Percentiles rank a stretch among this genome's conserved stretches.
These are phyloP conservation scores for Liquidambar formosana DNA, from an alignment of 164 flowering plant genomes.

Conservation along the genomic window DNA sequence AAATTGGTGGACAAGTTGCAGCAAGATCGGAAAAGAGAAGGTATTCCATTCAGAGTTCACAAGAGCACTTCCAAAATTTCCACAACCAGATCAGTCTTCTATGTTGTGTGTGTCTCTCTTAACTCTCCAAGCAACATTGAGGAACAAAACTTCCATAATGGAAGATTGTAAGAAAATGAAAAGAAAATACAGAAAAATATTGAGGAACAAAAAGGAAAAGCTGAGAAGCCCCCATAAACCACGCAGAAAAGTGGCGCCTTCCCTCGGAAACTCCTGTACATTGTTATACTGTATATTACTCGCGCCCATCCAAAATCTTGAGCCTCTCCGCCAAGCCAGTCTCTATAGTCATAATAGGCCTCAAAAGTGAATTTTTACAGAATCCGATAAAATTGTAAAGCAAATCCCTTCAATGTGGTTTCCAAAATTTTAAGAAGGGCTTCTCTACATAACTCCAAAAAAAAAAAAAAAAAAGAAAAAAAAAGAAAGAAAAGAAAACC, in stretches of 20 bases:
- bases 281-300: neutral
- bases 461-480: neutral
- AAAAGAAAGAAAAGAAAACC: too few species aligned
- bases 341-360: constrained; percentile 10
- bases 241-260: neutral
- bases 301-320: constrained; percentile 23
- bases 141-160: neutral
- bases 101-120: neutral
- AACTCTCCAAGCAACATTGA: neutral
- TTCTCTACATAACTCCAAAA: constrained; percentile 19
- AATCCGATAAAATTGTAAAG: neutral
- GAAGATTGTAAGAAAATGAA: neutral
- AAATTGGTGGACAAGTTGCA: neutral
- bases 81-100: constrained; percentile 3
- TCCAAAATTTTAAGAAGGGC: constrained; percentile 15
- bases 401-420: constrained; percentile 9
- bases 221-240: neutral
- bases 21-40: neutral
- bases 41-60: neutral
- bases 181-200: neutral
- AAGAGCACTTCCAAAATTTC: constrained; percentile 4
- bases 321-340: constrained; percentile 12
- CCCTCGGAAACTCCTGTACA: constrained; percentile 11
- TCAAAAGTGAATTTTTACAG: neutral
- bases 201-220: neutral